phyloP scores from a whole-genome alignment of 2,329 filamentous ascomycete species.

The Alternaria solani region DNA sequence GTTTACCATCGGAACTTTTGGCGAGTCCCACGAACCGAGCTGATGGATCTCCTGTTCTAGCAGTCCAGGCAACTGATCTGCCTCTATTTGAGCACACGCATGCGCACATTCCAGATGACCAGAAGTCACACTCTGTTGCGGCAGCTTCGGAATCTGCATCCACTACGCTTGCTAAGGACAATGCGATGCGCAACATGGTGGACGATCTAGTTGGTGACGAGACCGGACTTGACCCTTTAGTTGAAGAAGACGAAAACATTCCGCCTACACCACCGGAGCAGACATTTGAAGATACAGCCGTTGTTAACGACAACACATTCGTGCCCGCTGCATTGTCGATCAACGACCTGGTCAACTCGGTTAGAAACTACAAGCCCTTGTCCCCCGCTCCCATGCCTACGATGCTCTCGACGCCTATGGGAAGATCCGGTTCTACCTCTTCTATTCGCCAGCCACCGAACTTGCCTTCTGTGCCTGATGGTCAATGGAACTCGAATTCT shows the following conservation, averaged over 20 bases:
- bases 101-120: constrained; percentile 43
- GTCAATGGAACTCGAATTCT: constrained; percentile 44
- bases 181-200: constrained; percentile 66
- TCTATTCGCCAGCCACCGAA: constrained; percentile 46
- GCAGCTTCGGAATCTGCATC: constrained; percentile 60
- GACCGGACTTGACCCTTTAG: constrained; percentile 50
- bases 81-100: constrained; percentile 38
- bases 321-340: constrained; percentile 41
- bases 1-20: constrained; percentile 59
- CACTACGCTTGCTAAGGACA: constrained; percentile 53
- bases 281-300: constrained; percentile 52
- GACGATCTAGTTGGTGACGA: constrained; percentile 61
- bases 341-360: constrained; percentile 49
- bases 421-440: constrained; percentile 44
- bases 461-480: constrained; percentile 49
- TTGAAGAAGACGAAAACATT: constrained; percentile 55
- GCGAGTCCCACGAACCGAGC: constrained; percentile 53
- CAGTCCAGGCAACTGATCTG: constrained; percentile 50
- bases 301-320: constrained; percentile 44
- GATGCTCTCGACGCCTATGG: constrained; percentile 43
- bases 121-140: constrained; percentile 45
- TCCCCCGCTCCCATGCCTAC: constrained; percentile 38
- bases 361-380: constrained; percentile 46
- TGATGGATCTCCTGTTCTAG: constrained; percentile 53
- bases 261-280: constrained; percentile 58